Base-by-base conservation (phyloP, 768 basidiomycete genomes). In the Dioszegia aurantiaca region DNA sequence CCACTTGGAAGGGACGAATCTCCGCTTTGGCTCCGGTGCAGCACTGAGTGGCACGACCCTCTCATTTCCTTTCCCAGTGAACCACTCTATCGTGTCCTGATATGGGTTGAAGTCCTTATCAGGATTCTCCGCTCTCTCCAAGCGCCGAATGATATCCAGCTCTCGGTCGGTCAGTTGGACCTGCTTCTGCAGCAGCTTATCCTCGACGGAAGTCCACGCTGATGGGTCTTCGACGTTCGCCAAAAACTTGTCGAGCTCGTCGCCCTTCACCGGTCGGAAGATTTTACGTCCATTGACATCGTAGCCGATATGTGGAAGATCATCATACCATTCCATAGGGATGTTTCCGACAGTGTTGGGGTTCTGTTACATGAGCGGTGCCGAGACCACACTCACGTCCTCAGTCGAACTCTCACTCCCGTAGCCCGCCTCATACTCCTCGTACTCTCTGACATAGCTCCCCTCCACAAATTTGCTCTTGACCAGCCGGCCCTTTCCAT, bases 261-360 rank as follows among this genome's bases (percentile, higher is more conserved):
- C 95, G 42, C 92, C 92, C 67, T 87, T 86, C 41, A 91, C 94
- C 12, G 95, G 93, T 53, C 91, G 87, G 62, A 98, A 82, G 46
- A 99, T 86, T 74, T 87, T 87, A 79, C 90, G 94, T 54, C 95
- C 95, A 74, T 92, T 84, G 67, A 98, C 86, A 77, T 91, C 85
- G 78, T 99, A 99, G 44, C 95, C 95, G 72, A 99, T 83, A 78
- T 99, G 95, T n/a, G 95, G 95, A 65, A 99, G 80, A 80, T 98
- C 93, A 75, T 98, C 95, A 77, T 99, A 99, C 92, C 94, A 99
- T 71, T 99, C 92, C 83, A 88, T 87, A 44, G 95, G 95, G 61
- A 99, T 80, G 77, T 94, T 83, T 53, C 95, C 95, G 65, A 95
- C 85, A 59, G 93, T 89, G 74, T 95, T 98, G n/a, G 88, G 89